Base-by-base conservation (phyloP, 371 early-diverging fungal genomes). In the Cokeromyces recurvatus region DNA sequence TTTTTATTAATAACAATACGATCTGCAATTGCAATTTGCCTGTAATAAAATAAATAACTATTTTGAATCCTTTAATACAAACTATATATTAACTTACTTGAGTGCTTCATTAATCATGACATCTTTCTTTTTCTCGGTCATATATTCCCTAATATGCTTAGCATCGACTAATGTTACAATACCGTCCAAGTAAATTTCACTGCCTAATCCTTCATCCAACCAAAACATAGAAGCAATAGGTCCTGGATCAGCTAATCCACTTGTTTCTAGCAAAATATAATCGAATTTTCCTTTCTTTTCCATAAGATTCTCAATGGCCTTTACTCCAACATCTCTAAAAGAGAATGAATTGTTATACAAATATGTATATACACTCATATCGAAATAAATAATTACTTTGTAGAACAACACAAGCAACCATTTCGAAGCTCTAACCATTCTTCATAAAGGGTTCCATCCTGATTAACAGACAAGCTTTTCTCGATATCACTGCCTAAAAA, bases 341-440 rank as follows among this genome's bases (percentile, higher is more conserved):
- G 16, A n/a, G n/a, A n/a, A 31, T n/a, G 5, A 5, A 31, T 36
- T 23, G 15, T 23, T 40, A 35, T 29, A 22, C 11, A 5, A 27
- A 11, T 27, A 5, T 5, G 5, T 11, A 27, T 27, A 7, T 27
- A 7, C 11, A 7, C 11, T 27, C 29, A 5, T 11, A 5, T 27
- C 29, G 5, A 5, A 27, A 27, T 27, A 7, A 7, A 15, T 23
- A 44, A 74, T 37, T 73, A 89, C 88, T 97, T 97, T 58, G 93
- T 84, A 5, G 94, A 88, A 66, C 98, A 98, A 67, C 98, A 98
- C 40, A 98, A 68, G 52, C 97, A 98, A 0, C 98, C 98, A 66
- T 98, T 98, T 42, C 84, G 80, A 45, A 98, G 71, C 52, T 98
- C 97, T 14, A 98, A 74, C 98, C 98, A 98, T 55, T 97, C 97